phyloP scores from a whole-genome alignment of 768 basidiomycete species.

The Phaeotremella fagi region DNA sequence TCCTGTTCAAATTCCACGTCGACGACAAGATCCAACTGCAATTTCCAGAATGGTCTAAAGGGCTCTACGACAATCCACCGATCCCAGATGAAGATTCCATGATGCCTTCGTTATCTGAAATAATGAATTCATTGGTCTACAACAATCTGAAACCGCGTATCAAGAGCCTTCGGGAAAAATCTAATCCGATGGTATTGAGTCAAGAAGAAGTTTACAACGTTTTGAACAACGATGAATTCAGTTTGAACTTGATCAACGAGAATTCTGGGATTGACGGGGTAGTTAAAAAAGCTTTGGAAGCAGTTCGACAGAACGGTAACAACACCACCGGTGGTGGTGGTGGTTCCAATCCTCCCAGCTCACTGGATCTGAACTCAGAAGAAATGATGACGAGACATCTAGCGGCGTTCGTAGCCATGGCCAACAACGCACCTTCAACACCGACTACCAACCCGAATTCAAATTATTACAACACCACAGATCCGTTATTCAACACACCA shows the following conservation, averaged over 20 bases:
- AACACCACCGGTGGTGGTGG: not conserved
- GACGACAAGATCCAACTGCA: conserved; percentile 25
- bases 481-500: not conserved
- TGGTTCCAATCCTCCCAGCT: not conserved
- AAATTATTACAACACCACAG: not conserved
- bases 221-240: not conserved
- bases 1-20: conserved; percentile 42
- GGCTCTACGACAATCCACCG: conserved; percentile 40
- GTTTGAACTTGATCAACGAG: not conserved
- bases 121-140: conserved; percentile 16
- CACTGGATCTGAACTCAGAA: conserved; percentile 2
- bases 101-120: conserved; percentile 17
- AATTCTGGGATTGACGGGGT: not conserved
- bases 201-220: conserved; percentile 19
- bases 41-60: conserved; percentile 34
- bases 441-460: too few relatives aligned
- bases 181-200: conserved; percentile 1
- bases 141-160: conserved; percentile 6
- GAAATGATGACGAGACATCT: conserved; percentile 4
- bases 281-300: not conserved
- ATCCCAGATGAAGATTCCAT: conserved; percentile 22
- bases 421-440: not conserved
- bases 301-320: not conserved
- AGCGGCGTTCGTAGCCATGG: conserved; percentile 1
- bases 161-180: conserved; percentile 7